phyloP scores from a whole-genome alignment of 805 yeast genomes.

The Blastobotrys muscicola region DNA sequence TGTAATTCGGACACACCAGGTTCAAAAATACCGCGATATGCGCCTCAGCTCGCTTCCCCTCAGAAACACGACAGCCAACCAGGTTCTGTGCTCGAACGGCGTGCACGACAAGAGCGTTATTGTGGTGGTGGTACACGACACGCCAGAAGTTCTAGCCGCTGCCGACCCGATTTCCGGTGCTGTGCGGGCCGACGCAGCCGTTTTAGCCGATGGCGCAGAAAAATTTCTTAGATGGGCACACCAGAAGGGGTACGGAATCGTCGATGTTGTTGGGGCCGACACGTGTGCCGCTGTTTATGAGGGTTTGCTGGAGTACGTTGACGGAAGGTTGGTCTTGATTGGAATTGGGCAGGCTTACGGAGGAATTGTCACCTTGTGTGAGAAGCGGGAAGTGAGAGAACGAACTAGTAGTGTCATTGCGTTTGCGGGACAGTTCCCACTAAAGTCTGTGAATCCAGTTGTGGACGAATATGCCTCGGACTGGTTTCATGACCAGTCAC shows the following conservation, averaged over 20 bases:
- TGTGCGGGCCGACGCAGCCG: slow-evolving; percentile 59
- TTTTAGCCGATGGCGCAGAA: slow-evolving; percentile 54
- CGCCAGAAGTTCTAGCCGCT: slow-evolving; percentile 87
- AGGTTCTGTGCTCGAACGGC: slow-evolving; percentile 60
- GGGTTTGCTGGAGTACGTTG: slow-evolving; percentile 89
- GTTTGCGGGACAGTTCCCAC: slow-evolving; percentile 51
- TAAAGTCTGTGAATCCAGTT: slow-evolving; percentile 73
- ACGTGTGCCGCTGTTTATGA: slow-evolving; percentile 47
- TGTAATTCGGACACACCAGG: slow-evolving; percentile 67
- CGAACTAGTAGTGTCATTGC: slow-evolving; percentile 63
- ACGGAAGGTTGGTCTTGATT: slow-evolving; percentile 59
- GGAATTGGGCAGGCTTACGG: slow-evolving; percentile 88
- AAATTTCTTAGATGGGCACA: slow-evolving; percentile 62
- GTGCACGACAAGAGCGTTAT: slow-evolving; percentile 52
- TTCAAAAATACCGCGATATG: slow-evolving; percentile 37
- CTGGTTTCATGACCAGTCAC: slow-evolving; percentile 83
- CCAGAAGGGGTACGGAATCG: slow-evolving; percentile 56
- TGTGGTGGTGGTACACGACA: slow-evolving; percentile 73
- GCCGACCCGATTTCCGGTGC: slow-evolving; percentile 71
- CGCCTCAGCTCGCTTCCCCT: neutral
- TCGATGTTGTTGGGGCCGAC: slow-evolving; percentile 77
- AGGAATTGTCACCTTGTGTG: slow-evolving; percentile 77
- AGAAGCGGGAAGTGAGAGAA: slow-evolving; percentile 62
- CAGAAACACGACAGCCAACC: slow-evolving; percentile 43
- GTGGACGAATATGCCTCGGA: slow-evolving; percentile 85